These are phyloP conservation scores for Colletotrichum sp. DNA, from an alignment of 2,329 filamentous ascomycete species.

Conservation along the genomic window DNA sequence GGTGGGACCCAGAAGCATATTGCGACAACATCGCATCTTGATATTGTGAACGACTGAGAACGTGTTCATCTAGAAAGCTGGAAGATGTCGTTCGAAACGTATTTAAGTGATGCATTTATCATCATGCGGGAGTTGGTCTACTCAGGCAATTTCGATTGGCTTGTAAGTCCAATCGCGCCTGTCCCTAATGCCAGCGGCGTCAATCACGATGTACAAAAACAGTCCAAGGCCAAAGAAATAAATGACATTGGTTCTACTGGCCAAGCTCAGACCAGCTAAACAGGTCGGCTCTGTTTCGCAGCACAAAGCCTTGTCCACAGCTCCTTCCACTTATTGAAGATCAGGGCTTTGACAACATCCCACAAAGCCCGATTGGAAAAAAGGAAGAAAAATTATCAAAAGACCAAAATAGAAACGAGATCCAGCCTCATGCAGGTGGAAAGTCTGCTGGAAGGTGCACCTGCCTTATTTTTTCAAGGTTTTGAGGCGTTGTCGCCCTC, in stretches of 20 bases:
- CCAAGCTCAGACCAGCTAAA: not conserved
- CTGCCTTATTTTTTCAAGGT: not conserved
- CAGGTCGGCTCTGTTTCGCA: not conserved
- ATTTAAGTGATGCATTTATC: not conserved
- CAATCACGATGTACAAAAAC: not conserved
- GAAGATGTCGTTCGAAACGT: not conserved
- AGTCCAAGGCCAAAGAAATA: not conserved
- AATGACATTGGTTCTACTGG: not conserved
- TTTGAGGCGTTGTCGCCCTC: not conserved
- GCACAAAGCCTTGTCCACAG: not conserved
- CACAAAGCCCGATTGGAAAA: not conserved
- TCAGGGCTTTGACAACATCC: not conserved
- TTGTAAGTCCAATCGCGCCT: not conserved
- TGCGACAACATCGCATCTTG: not conserved
- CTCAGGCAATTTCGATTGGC: not conserved
- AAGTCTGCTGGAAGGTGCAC: not conserved
- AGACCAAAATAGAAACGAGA: not conserved
- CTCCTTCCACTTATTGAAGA: not conserved
- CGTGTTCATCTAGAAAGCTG: not conserved
- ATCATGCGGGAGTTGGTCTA: not conserved
- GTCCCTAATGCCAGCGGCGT: not conserved
- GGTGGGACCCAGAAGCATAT: not conserved
- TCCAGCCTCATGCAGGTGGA: not conserved
- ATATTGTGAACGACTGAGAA: not conserved
- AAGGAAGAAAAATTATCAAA: not conserved